Evolutionary conservation across 2,329 filamentous ascomycete genomes (phyloP), one percentile per base, ranked within the genome.

Genomic region (Ceratocystiopsis minuta): DNA sequence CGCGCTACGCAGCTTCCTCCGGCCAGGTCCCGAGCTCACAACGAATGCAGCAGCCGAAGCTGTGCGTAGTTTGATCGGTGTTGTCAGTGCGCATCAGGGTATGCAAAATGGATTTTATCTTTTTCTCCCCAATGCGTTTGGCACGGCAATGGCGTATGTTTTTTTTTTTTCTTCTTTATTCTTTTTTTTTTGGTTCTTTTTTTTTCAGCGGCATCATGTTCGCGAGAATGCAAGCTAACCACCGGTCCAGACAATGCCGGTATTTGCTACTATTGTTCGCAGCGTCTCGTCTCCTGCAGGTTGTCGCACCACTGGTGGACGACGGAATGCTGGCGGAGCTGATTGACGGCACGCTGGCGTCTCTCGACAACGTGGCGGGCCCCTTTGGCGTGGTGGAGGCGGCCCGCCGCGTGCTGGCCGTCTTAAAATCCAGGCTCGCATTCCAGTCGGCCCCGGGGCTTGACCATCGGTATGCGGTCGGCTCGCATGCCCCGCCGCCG

Each of bases 221-320:
- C 2, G 20, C 14, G 10, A 14, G 17, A 16, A 16, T 20, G 9
- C 6, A 16, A 5, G 33, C 16, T 40, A 12, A 36, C 39, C 39
- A 28, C 7, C 24, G 24, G 16, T n/a, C 18, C 31, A 49, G 48
- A 16, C 48, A 50, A 48, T 48, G 46, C 33, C 48, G 48, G 1
- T 47, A 48, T 16, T 28, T 50, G 41, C 35, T 50, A 11, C 34
- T 50, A 2, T 41, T 50, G 5, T 50, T 45, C 38, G 43, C 46
- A 2, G 46, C 43, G 2, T 44, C 45, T 15, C 45, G 46, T 24
- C 34, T 36, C 1, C 14, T 44, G 15, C 42, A 42, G 1, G 11
- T 39, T 28, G 28, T 50, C 4, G 24, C 24, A 28, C 24, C 7
- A 28, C 24, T 28, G 7, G 24, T 28, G 24, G 24, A 28, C 24